A percentile compares a stretch with the other conserved stretches of the same genome.
These are phyloP conservation scores for Trichoderma reesei DNA, from an alignment of 495 filamentous ascomycete species.

Conservation along the genomic window DNA sequence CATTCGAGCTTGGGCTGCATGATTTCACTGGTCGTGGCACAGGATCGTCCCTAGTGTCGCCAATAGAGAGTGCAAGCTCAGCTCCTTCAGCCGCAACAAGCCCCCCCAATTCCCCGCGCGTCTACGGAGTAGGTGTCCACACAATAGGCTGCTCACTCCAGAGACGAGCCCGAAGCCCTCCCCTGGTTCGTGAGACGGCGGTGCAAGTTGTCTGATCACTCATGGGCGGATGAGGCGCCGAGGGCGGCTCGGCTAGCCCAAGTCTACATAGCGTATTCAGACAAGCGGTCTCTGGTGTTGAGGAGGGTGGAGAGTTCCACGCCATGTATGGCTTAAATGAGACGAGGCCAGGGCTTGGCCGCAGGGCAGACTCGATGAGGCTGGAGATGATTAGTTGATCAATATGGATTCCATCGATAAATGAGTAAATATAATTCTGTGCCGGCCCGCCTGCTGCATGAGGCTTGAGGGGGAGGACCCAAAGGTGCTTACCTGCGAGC, in stretches of 20 bases:
- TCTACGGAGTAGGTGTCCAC: background rate
- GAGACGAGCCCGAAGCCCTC: background rate
- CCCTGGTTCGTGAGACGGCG: slow-evolving; percentile 2
- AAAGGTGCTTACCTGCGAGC: background rate
- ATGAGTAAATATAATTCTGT: background rate
- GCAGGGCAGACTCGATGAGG: slow-evolving; percentile 6
- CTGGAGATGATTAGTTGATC: background rate
- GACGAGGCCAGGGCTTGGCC: background rate
- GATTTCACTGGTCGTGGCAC: background rate
- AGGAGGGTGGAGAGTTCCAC: background rate
- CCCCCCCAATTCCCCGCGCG: background rate
- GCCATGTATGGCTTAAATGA: background rate
- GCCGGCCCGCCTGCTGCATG: background rate
- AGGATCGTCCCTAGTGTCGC: background rate
- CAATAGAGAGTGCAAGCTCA: background rate
- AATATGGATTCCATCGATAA: background rate
- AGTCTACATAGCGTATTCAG: background rate
- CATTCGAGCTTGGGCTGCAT: background rate
- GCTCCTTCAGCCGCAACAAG: slow-evolving; percentile 1
- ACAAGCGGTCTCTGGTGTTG: background rate
- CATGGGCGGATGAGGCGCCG: slow-evolving; percentile 3
- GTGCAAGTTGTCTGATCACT: background rate
- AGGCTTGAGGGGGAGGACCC: background rate
- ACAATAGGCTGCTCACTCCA: background rate
- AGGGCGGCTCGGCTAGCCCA: slow-evolving; percentile 6